Base-by-base conservation (phyloP, 2,329 filamentous ascomycete genomes). In the Claviceps sorghi region DNA sequence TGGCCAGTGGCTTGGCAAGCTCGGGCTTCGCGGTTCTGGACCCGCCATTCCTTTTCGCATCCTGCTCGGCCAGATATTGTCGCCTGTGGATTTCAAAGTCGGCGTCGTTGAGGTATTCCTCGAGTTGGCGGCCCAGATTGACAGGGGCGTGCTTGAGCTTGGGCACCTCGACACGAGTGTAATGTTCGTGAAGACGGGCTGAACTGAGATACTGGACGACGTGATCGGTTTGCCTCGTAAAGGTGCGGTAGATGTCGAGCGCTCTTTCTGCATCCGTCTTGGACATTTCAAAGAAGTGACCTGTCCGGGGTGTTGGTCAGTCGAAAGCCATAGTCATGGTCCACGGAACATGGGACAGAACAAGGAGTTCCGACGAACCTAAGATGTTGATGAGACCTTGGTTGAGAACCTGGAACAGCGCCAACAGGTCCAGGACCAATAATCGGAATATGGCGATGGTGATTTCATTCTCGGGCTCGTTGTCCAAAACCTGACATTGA, bases 251-350 rank as follows among this genome's bases (percentile, higher is more conserved):
- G 56, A 98, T 91, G 55, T 82, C 78, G 70, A 98, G 81, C 53
- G 93, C 89, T 57, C 90, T 80, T 66, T 96, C 88, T 54, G 93
- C 94, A 68, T 98, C 93, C 29, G 87, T 78, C 62, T 87, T 88
- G 49, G 93, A 96, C 85, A 98, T 91, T 71, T 98, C 93, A 62
- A 98, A 98, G 68, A 97, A 98, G 68, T 94, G 88, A 60, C 93
- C 89, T 94, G 34, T 26, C 64, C 61, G 54, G 50, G 52, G n/a
- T 63, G 56, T 34, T 22, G 38, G 52, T 54, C 55, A 57, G 30
- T 52, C 48, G 19, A 21, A 21, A 22, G 38, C 44, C 45, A 29
- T 30, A 36, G 30, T 1, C 30, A n/a, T n/a, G n/a, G n/a, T n/a
- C n/a, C 42, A 36, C 40, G 53, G 52, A 56, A 54, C 22, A 44